Conservation (phyloP, 768 basidiomycete genomes). For the Lactarius indigo region DNA sequence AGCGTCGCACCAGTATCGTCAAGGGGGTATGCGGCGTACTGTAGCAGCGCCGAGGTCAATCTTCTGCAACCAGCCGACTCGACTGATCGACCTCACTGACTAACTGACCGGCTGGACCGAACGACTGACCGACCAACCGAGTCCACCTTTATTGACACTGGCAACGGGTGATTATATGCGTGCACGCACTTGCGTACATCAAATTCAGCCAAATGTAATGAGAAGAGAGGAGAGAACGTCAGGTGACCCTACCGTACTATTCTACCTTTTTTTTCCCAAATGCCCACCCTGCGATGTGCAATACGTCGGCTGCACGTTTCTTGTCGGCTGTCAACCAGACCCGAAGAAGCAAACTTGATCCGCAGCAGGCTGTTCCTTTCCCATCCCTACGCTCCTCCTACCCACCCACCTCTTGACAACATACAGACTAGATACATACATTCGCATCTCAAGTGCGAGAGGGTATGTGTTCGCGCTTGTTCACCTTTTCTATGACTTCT, state of each 20-base stretch:
- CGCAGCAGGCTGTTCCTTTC: background rate
- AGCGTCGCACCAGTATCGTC: background rate
- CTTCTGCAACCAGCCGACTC: background rate
- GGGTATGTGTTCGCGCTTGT: background rate
- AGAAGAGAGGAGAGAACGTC: background rate
- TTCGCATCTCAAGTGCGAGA: background rate
- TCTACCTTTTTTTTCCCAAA: background rate
- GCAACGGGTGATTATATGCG: background rate
- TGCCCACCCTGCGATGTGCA: background rate
- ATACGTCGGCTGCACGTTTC: background rate
- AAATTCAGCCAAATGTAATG: background rate
- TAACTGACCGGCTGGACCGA: background rate
- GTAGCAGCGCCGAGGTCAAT: background rate
- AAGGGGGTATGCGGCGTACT: background rate
- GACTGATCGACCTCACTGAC: background rate
- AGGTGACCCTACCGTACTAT: background rate
- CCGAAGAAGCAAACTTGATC: background rate
- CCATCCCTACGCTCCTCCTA: background rate
- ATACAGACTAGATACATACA: background rate
- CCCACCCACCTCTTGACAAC: background rate
- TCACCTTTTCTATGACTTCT: background rate
- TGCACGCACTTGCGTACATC: background rate
- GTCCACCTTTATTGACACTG: background rate
- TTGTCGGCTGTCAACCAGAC: background rate
- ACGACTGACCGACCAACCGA: background rate